A percentile compares a stretch with the other conserved stretches of the same genome.
Evolutionary conservation across 1,284 basidiomycete species (phyloP).

Genomic region (Moesziomyces parantarcticus): DNA sequence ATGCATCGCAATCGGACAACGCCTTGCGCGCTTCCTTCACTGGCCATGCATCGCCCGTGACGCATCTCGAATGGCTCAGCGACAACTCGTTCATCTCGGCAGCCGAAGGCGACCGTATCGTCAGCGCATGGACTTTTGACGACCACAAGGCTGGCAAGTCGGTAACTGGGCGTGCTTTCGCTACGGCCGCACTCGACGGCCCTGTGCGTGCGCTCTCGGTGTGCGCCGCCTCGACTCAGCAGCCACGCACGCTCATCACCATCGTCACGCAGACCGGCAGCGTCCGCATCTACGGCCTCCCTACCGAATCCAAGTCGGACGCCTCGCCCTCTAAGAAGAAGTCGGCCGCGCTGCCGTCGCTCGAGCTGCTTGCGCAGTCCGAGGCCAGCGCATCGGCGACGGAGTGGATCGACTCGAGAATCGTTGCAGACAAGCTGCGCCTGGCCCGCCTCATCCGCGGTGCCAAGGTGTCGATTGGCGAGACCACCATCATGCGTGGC

Average conservation of each 20-base stretch:
- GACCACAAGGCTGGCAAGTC: constrained; percentile 53
- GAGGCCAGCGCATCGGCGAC: constrained; percentile 19
- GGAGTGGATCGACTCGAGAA: constrained; percentile 47
- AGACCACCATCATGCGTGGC: constrained; percentile 36
- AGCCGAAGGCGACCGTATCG: constrained; percentile 79
- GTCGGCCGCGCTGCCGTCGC: constrained; percentile 39
- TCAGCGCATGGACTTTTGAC: constrained; percentile 75
- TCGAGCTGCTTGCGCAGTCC: constrained; percentile 32
- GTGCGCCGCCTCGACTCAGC: constrained; percentile 45
- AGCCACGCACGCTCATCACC: constrained; percentile 67
- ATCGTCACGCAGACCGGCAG: constrained; percentile 66
- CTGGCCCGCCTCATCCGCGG: constrained; percentile 57
- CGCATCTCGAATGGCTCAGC: constrained; percentile 55
- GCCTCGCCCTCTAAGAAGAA: constrained; percentile 44
- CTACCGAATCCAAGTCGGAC: constrained; percentile 42
- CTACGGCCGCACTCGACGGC: constrained; percentile 68
- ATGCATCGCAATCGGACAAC: constrained; percentile 16
- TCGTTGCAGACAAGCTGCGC: constrained; percentile 40
- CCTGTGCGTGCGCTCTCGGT: constrained; percentile 64
- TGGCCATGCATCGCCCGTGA: constrained; percentile 60
- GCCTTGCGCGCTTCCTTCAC: constrained; percentile 38
- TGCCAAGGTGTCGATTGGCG: constrained; percentile 59
- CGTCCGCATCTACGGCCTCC: constrained; percentile 58
- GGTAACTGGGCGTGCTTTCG: constrained; percentile 39
- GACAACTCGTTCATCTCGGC: constrained; percentile 74